phyloP scores from a whole-genome alignment of 805 yeast species.

The Blastobotrys parvus region DNA sequence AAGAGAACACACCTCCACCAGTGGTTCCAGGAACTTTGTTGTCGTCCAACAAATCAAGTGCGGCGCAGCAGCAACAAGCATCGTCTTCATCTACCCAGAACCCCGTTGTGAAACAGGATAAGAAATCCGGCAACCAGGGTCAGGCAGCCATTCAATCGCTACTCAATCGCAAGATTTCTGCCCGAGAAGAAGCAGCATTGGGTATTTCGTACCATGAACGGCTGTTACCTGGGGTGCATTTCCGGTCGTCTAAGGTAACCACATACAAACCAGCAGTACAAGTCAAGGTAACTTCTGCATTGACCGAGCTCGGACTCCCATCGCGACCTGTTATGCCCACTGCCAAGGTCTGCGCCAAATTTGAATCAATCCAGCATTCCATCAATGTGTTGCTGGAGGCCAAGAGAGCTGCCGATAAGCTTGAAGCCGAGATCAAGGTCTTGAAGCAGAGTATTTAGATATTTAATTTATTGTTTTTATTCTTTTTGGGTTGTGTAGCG shows the following conservation, averaged over 20 bases:
- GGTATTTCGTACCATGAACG: slow-evolving; percentile 68
- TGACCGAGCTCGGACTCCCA: slow-evolving; percentile 76
- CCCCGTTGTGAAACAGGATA: slow-evolving; percentile 2
- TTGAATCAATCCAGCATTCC: slow-evolving; percentile 63
- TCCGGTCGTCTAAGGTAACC: slow-evolving; percentile 72
- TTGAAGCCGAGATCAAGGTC: slow-evolving; percentile 66
- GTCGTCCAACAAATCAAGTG: background rate
- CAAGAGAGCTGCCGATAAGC: slow-evolving; percentile 78
- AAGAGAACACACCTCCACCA: slow-evolving; percentile 14
- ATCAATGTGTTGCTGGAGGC: slow-evolving; percentile 70
- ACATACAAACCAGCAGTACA: slow-evolving; percentile 72
- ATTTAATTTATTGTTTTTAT: background rate
- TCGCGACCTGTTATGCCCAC: slow-evolving; percentile 85
- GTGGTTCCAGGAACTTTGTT: background rate
- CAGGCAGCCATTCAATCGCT: slow-evolving; percentile 18
- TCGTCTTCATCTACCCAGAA: background rate
- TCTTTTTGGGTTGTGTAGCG: background rate
- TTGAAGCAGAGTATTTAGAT: slow-evolving; percentile 5
- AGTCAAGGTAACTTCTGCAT: slow-evolving; percentile 46
- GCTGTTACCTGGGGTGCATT: slow-evolving; percentile 61
- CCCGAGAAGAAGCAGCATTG: slow-evolving; percentile 73
- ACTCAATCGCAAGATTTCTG: slow-evolving; percentile 49
- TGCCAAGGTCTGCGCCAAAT: slow-evolving; percentile 61
- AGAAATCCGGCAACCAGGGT: slow-evolving; percentile 1
- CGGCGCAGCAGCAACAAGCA: slow-evolving; percentile 1